Evolutionary conservation across 495 filamentous ascomycete species (phyloP), one percentile per base, ranked within the genome.

Genomic region (Jackrogersella minutella): DNA sequence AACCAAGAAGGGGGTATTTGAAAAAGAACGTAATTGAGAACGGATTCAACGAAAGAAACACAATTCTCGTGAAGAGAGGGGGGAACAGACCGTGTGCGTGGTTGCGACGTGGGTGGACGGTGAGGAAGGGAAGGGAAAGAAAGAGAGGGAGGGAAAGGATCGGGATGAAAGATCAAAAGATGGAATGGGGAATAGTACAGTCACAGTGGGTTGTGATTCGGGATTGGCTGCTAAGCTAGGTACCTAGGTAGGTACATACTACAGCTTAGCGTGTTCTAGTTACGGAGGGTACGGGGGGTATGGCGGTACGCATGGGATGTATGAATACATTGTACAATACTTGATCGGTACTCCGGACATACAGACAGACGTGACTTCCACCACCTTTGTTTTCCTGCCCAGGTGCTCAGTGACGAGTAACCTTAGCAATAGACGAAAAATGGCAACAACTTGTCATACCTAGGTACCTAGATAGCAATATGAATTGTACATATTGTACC

Each of bases 11-110:
- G 36, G 54, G 49, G 57, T n/a, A n/a, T 56, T 47, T 43, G 41
- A 62, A 68, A 74, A 73, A 69, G 72, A 73, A 74, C 61, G 72
- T 49, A 73, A 73, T 53, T 66, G 72, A 72, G 68, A 69, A 69
- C 44, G 69, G 60, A 72, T 70, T 59, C 64, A 62, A 66, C 54
- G 62, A 73, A 68, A 51, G 39, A 68, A 64, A 47, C 64, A 64
- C 67, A 64, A 68, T 69, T 68, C 61, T 71, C 66, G 58, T 36
- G 59, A 53, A 59, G 54, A 58, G 52, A 55, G 47, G 59, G 49
- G 47, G 59, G 28, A 36, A 49, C 62, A 72, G 69, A 73, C 62
- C 61, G 69, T 37, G 66, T 62, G 67, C 36, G 62, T 31, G 62
- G 62, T 67, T 66, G 75, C 74, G 71, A 72, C 74, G 78, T 76